Evolutionary conservation across 768 basidiomycete genomes (phyloP), one percentile per base, ranked within the genome.

Genomic region (Panellus pusillus): DNA sequence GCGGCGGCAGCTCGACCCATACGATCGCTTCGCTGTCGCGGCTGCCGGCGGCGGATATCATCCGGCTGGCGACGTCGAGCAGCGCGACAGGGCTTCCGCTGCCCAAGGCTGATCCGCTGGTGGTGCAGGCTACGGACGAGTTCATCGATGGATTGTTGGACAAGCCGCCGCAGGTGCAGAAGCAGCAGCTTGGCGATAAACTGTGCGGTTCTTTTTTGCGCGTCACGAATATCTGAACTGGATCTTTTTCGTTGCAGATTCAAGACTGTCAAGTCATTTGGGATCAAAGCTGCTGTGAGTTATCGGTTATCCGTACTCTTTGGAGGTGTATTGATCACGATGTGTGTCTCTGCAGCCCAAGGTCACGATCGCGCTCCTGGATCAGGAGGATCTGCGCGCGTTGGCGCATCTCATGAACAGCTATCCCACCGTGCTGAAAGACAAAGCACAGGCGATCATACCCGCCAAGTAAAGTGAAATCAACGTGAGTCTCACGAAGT

Each of bases 381-480:
- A 95, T 63, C 79, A 86, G 61, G 93, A 94, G 54, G n/a, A n/a
- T n/a, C n/a, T n/a, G n/a, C n/a, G n/a, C n/a, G 93, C 91, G 5
- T 79, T 95, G 43, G 87, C 90, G 6, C 90, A 92, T 67, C 78
- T 95, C 39, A 86, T 91, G 85, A 89, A 92, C 68, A 89, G 89
- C 66, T 93, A 91, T 68, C 88, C 90, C 11, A 71, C 81, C 8
- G 79, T 93, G 2, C 75, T 94, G 54, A 93, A 89, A 72, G 89
- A 91, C 67, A 93, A 93, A 72, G 84, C 74, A 1, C 60, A 61
- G 37, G 51, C 60, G 3, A 38, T 61, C 43, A 47, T 63, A 11
- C 55, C 62, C 37, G 28, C 57, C 44, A 67, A 65, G 43, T 66
- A 61, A 64, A 50, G 15, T 27, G 15, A 7, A 24, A 20, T 48